phyloP scores from a whole-genome alignment of 192 early-diverging fungal genomes.

The Phycomyces blakesleeanus region DNA sequence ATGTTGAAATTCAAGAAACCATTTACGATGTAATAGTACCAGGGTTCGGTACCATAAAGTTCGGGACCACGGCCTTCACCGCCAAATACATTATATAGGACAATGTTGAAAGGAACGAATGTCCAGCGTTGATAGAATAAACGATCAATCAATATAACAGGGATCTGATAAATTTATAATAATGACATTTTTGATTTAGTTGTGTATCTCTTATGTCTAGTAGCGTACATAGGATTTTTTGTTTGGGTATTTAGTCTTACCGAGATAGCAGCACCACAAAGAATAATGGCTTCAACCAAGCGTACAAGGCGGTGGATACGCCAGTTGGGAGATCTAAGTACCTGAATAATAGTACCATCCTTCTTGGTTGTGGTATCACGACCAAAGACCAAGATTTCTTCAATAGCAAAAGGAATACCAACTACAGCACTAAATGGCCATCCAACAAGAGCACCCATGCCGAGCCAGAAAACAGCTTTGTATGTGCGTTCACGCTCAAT shows the following conservation, averaged over 20 bases:
- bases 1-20: constrained; percentile 90
- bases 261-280: constrained; percentile 33
- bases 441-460: constrained; percentile 61
- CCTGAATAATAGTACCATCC: constrained; percentile 18
- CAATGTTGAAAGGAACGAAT: constrained; percentile 82
- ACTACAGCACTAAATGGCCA: constrained; percentile 86
- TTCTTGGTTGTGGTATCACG: constrained; percentile 35
- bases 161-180: too few relatives aligned
- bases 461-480: constrained; percentile 57
- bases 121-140: constrained; percentile 67
- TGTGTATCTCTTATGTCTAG: too few relatives aligned
- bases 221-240: too few relatives aligned
- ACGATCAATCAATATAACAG: constrained; percentile 68
- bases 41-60: constrained; percentile 75
- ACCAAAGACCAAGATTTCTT: constrained; percentile 58
- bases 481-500: constrained; percentile 47
- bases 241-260: too few relatives aligned
- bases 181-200: too few relatives aligned
- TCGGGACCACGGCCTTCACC: constrained; percentile 56
- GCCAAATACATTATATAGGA: constrained; percentile 89
- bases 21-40: constrained; percentile 91
- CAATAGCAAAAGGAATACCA: constrained; percentile 73
- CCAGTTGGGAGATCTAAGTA: constrained; percentile 38
- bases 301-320: constrained; percentile 39
- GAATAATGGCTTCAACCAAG: constrained; percentile 34